Base-by-base conservation (phyloP, 192 early-diverging fungal genomes). In the Coemansia sp. region DNA sequence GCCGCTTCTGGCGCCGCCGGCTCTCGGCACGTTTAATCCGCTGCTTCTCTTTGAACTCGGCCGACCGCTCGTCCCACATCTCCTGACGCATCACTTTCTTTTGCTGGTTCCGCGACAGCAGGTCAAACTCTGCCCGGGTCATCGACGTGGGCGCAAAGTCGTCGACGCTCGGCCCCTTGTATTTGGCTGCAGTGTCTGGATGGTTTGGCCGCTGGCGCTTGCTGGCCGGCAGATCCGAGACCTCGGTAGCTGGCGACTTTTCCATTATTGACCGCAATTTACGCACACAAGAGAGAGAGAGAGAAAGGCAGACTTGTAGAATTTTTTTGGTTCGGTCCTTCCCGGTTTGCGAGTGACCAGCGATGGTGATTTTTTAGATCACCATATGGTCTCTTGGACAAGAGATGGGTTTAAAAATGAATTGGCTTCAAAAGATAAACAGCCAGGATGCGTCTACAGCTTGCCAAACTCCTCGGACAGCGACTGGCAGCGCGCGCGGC, bases 11-110 rank as follows among this genome's bases (percentile, higher is more conserved):
- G 1, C 85, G 81, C 48, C 82, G 56, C 17, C 67, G 62, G 55
- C 17, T 63, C 73, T 86, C 59, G 68, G 68, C 48, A 67, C 79
- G 27, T 68, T 77, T 61, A 66, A 50, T 41, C 5, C 52, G 58
- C 44, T 62, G 66, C 39, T 76, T 65, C 20, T 73, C 64, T 9
- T 69, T 66, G 44, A 79, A 63, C 35, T 80, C 67, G 5, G 68
- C 80, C 15, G 69, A 63, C 0, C 41, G 49, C 2, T 51, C 57
- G 29, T 80, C 67, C 80, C 81, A 88, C 23, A 77, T 52, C 50
- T 87, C 78, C 29, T 90, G 79, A 42, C 80, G 82, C 48, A 85
- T 67, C 2, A 83, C 62, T 25, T 81, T 83, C 53, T 95, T 95
- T 26, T 75, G 82, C 14, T 89, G 88, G 45, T 84, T 88, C 41